Conservation (phyloP, 129 eudicot species). For the Flaveria robusta region DNA sequence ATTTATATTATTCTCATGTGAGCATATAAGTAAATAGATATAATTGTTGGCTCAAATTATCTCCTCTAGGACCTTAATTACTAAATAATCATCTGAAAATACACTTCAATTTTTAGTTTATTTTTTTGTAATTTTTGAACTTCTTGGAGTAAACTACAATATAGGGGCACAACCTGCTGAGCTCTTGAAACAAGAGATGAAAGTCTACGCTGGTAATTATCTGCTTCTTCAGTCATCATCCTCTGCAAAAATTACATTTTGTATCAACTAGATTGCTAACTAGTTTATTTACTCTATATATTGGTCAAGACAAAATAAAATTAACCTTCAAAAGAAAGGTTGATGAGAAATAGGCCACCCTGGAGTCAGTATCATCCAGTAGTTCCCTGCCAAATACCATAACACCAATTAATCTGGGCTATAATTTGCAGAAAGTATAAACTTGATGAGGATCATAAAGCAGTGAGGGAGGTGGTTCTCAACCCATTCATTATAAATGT, state of each 20-base stretch:
- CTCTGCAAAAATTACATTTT: constrained; percentile 52
- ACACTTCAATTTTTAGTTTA: neutral
- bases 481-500: neutral
- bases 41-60: neutral
- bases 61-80: neutral
- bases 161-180: constrained; percentile 71
- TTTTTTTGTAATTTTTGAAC: neutral
- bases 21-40: neutral
- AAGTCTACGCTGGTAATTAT: constrained; percentile 85
- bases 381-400: constrained; percentile 69
- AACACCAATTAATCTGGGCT: neutral
- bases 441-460: constrained; percentile 5
- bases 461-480: neutral
- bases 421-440: constrained; percentile 13
- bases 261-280: constrained; percentile 24
- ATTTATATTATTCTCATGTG: neutral
- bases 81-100: constrained; percentile 6
- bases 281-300: constrained; percentile 11
- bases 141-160: constrained; percentile 19
- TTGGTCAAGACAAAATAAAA: neutral
- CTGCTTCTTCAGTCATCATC: constrained; percentile 99
- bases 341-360: constrained; percentile 97
- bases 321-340: constrained; percentile 94
- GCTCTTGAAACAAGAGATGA: constrained; percentile 94
- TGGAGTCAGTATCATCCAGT: constrained; percentile 97